Conservation (phyloP, 768 basidiomycete genomes). For the Phlegmacium glaucopus region DNA sequence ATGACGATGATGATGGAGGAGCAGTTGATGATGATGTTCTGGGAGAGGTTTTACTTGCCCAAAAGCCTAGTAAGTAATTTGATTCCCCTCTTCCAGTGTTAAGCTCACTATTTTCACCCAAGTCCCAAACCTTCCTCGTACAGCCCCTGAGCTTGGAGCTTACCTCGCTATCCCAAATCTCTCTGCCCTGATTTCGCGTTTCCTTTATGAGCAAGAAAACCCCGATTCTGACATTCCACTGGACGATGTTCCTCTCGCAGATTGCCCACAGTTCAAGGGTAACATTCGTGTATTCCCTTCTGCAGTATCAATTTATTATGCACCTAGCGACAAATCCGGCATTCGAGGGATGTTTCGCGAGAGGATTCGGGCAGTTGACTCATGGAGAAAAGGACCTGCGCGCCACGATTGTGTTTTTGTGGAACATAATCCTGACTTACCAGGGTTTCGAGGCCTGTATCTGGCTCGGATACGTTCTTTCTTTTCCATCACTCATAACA, state of each 20-base stretch:
- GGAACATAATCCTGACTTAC: conserved; percentile 1
- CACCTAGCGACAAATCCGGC: conserved; percentile 24
- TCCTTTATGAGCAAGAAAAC: conserved; percentile 12
- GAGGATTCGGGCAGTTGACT: conserved; percentile 21
- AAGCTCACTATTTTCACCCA: too few species aligned
- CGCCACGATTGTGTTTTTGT: conserved; percentile 26
- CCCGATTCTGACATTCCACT: conserved; percentile 1
- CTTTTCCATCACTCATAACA: conserved; percentile 20
- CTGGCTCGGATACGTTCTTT: conserved; percentile 25
- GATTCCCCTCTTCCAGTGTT: too few species aligned
- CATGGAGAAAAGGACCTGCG: conserved; percentile 14
- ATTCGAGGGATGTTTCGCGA: conserved; percentile 24
- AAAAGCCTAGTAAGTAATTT: conserved; percentile 5
- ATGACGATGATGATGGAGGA: conserved; percentile 7
- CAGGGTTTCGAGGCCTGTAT: conserved; percentile 19
- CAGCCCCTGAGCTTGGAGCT: too few species aligned
- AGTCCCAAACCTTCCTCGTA: too few species aligned
- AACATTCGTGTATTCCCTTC: conserved; percentile 20
- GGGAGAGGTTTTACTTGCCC: conserved; percentile 7
- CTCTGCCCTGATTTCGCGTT: conserved; percentile 3
- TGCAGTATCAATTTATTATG: conserved; percentile 21
- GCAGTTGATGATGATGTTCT: conserved; percentile 9
- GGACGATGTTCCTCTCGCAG: conserved; percentile 2
- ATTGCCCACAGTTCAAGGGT: conserved; percentile 12
- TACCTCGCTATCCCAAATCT: not conserved